Base-by-base conservation (phyloP, 2,329 filamentous ascomycete species). In the Hymenoscyphus scutula region DNA sequence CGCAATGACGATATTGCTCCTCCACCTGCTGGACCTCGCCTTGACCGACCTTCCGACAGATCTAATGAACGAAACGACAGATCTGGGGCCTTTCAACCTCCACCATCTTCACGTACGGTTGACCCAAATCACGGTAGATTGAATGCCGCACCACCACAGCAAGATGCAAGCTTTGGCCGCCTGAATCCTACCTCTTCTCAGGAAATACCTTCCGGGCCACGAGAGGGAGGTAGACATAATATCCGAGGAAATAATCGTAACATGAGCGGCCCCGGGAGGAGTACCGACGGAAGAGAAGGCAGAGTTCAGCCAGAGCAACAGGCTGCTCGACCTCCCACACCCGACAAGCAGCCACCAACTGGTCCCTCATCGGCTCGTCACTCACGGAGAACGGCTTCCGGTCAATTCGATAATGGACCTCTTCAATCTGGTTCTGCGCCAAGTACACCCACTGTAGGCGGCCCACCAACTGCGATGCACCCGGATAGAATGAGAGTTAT, bases 141-240 rank as follows among this genome's bases (percentile, higher is more conserved):
- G 23, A 78, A 73, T 58, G 34, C 62, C 13, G 41, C 45, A 3
- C 41, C 62, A 11, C 70, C 70, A 62, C 69, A 77, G 60, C 81
- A 83, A 64, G 85, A 89, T 71, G 82, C 83, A 17, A 85, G 83
- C 61, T 88, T 88, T 68, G 86, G 86, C 30, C 83, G 86, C 1
- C 77, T 89, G 56, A 87, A 84, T 65, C 76, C 81, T 1, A 79
- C 57, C 77, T 80, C 56, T 73, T 78, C 34, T 69, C 73, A 74
- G 29, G 79, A 76, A 48, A 74, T 82, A 48, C 84, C 84, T 3
- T 81, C 81, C n/a, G 85, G 83, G 1, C 84, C 85, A 17, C 79
- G 81, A 58, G 82, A 78, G 66, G 81, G 79, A 69, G 27, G 27
- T 29, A 29, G 27, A 29, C 27, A 29, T 29, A 82, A 79, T 62